Evolutionary conservation across 331 rosid species (phyloP), one percentile per base, ranked within the genome.

Genomic region (Pyracantha coccinea): DNA sequence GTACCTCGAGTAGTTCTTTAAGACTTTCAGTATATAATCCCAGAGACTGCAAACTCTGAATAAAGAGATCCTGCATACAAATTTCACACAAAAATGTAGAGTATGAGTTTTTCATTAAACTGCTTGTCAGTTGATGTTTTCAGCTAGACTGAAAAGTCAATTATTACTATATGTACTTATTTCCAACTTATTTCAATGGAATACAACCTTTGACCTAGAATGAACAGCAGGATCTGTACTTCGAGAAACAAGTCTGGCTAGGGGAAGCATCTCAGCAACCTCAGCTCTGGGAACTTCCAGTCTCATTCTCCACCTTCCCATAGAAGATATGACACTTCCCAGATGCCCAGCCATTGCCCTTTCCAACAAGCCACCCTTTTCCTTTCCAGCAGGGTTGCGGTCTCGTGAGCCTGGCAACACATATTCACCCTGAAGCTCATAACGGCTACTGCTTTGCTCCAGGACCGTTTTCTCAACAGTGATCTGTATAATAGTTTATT

Each of bases 231-330:
- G 97, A 79, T 94, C 99, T 6, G 87, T 87, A 80, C 93, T 92
- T 79, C 91, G 85, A 66, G 93, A 92, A 78, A 94, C 88, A 76
- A 92, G 89, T 76, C 99, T 88, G 29, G 96, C 97, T 83, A 90
- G 92, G 75, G 99, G 99, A 88, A 94, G 97, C 92, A 92, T 87
- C 89, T 94, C 99, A 67, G 96, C 92, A 63, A 90, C 90, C 84
- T 94, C 99, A 74, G 97, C 97, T 78, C 87, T 84, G 33, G 75
- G 86, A 78, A 92, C 96, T 82, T 92, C 99, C 66, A 94, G 89
- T 73, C 91, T 90, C 97, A 92, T 88, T 86, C 97, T 87, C 99
- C 99, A 94, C 83, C 99, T 88, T 21, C 99, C 99, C 96, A 90
- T 83, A n/a, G 99, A 92, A 73, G 99, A 94, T 82, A 94, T 88